Percentiles rank a stretch among this genome's conserved stretches.
Evolutionary conservation across 495 filamentous ascomycete species (phyloP).

Genomic region (Talaromyces liani): DNA sequence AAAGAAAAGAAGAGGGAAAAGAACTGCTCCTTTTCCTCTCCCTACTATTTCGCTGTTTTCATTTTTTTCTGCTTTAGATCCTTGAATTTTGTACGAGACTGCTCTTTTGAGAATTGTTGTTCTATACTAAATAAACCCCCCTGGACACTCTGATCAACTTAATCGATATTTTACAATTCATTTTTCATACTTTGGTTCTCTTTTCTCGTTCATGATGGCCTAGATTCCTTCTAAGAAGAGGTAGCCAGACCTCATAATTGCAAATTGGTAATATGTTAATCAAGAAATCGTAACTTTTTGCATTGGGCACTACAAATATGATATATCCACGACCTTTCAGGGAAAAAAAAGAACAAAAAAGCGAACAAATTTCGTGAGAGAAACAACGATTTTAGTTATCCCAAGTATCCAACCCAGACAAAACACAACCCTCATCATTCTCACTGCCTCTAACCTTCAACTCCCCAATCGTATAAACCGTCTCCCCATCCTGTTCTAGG

Average conservation of each 20-base stretch:
- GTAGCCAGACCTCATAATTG: too few species aligned
- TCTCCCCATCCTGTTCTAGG: constrained; percentile 64
- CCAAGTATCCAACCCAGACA: constrained; percentile 70
- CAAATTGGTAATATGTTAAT: too few species aligned
- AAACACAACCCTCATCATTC: constrained; percentile 55
- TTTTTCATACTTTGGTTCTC: neutral
- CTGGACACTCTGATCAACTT: constrained; percentile 2
- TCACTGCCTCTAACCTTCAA: constrained; percentile 42
- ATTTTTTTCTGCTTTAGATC: neutral
- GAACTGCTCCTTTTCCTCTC: neutral
- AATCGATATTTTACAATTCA: neutral
- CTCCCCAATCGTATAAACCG: constrained; percentile 65
- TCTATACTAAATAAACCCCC: neutral
- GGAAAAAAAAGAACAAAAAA: constrained; percentile 11
- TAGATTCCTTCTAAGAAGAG: too few species aligned
- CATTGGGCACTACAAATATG: neutral
- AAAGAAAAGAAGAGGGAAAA: neutral
- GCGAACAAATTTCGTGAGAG: constrained; percentile 6
- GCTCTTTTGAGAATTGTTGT: neutral
- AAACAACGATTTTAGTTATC: constrained; percentile 18
- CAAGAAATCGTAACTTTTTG: neutral
- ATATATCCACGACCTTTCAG: neutral
- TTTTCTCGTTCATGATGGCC: neutral
- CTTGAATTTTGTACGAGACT: neutral
- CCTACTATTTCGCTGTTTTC: neutral